phyloP scores from a whole-genome alignment of 2,329 filamentous ascomycete genomes.

The Neonectria neomacrospora region DNA sequence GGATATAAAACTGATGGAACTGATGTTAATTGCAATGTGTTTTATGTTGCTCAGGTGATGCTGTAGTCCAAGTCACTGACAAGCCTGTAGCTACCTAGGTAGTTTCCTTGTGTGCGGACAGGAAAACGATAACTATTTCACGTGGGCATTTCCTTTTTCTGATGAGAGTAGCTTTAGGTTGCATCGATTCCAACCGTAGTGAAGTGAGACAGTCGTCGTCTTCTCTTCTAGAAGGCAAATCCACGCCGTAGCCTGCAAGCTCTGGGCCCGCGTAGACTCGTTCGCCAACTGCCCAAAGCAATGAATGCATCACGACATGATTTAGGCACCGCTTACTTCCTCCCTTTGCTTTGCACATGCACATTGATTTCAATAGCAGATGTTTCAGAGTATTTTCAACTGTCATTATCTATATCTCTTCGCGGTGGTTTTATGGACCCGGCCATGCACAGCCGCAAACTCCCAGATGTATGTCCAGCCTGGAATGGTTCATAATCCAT shows the following conservation, averaged over 20 bases:
- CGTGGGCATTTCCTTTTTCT: not conserved
- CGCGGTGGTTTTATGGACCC: slow-evolving; percentile 1
- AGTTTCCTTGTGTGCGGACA: not conserved
- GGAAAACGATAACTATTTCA: not conserved
- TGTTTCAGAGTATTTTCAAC: not conserved
- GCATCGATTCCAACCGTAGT: too few species aligned
- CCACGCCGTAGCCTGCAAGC: too few species aligned
- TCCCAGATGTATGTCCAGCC: slow-evolving; percentile 1
- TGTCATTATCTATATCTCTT: slow-evolving; percentile 16
- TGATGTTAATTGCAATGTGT: not conserved
- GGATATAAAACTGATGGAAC: not conserved
- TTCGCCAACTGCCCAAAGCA: not conserved
- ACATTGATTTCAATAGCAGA: not conserved
- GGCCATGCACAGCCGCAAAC: slow-evolving; percentile 16
- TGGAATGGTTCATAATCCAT: slow-evolving; percentile 8
- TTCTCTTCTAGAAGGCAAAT: not conserved
- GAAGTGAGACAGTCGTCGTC: too few species aligned
- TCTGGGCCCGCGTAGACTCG: not conserved
- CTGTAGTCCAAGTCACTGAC: not conserved
- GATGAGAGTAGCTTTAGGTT: not conserved
- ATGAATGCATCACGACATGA: not conserved
- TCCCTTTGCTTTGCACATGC: not conserved
- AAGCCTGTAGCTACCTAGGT: not conserved
- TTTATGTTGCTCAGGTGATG: not conserved
- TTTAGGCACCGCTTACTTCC: not conserved